Conservation (phyloP, 805 yeast genomes). For the Yarrowia phangngaensis region DNA sequence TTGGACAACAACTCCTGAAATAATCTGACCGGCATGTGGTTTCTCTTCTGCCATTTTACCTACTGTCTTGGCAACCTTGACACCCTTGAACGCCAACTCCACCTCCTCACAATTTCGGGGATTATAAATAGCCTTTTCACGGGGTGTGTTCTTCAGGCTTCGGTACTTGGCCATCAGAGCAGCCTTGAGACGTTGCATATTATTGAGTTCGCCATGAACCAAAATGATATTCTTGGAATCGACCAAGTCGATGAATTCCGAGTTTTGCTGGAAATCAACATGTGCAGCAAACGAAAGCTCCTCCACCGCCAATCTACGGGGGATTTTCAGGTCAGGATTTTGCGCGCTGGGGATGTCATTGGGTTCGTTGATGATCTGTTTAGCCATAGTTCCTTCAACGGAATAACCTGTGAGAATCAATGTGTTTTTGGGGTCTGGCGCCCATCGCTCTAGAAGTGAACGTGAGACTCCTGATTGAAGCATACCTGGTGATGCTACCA, state of each 20-base stretch:
- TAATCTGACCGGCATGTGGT: slow-evolving; percentile 45
- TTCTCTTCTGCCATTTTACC: slow-evolving; percentile 54
- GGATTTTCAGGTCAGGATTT: slow-evolving; percentile 80
- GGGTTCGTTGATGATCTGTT: slow-evolving; percentile 81
- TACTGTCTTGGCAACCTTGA: slow-evolving; percentile 74
- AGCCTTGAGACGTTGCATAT: slow-evolving; percentile 96
- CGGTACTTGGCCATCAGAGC: slow-evolving; percentile 86
- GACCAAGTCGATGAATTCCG: slow-evolving; percentile 83
- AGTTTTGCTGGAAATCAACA: slow-evolving; percentile 91
- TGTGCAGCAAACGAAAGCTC: slow-evolving; percentile 99
- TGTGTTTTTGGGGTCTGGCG: slow-evolving; percentile 89
- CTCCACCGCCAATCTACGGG: slow-evolving; percentile 80
- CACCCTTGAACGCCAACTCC: slow-evolving; percentile 71
- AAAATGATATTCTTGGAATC: slow-evolving; percentile 80
- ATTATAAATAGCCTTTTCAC: slow-evolving; percentile 85
- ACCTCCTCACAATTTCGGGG: slow-evolving; percentile 88
- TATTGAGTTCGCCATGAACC: slow-evolving; percentile 96
- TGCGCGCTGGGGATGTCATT: slow-evolving; percentile 75
- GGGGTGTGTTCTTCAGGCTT: slow-evolving; percentile 73
- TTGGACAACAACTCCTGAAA: slow-evolving; percentile 85
- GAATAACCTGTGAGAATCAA: slow-evolving; percentile 93
- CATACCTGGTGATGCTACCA: slow-evolving; percentile 98
- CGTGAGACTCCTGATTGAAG: slow-evolving; percentile 93
- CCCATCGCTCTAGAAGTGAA: slow-evolving; percentile 90
- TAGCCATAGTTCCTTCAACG: slow-evolving; percentile 98